Base-by-base conservation (phyloP, 768 basidiomycete species). In the Tricholoma matsutake region DNA sequence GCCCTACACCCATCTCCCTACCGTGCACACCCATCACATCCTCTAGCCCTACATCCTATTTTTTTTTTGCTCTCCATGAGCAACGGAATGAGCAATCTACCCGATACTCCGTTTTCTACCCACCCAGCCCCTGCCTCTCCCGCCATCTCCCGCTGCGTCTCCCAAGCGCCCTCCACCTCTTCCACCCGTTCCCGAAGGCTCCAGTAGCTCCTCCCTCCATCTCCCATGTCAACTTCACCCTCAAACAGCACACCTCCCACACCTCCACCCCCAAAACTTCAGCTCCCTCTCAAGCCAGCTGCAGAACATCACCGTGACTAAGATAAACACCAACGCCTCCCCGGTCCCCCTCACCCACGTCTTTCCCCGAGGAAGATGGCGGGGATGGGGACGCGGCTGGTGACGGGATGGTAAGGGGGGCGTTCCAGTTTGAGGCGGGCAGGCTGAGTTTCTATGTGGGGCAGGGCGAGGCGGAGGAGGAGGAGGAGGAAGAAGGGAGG, bases 121-220 rank as follows among this genome's bases (percentile, higher is more conserved):
- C 22, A 25, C 25, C 49, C 49, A 16, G 49, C 49, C 5, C 25
- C 25, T 13, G 25, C 47, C 5, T 28, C 65, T 20, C 57, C 62
- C 4, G 57, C 52, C 43, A 39, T 62, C 49, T 62, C 64, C 20
- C 49, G 64, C 10, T 62, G 63, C 31, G 67, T 65, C 39, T 71
- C 71, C 34, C 65, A 69, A 34, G 69, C 75, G 25, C 68, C 72
- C 11, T 69, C 73, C 20, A 73, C 70, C 53, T 68, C 73, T 14
- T 68, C 68, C 56, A 51, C 77, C 72, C 54, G 64, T 63, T 45
- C 63, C 47, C 31, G 59, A 1, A 59, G 55, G 28, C 59, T 57
- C 8, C 60, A 54, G 20, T 49, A 8, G 0, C 47, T 4, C 22
- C 22, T 22, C 49, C 59, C n/a, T 20, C 59, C 18, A 62, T 63